Evolutionary conservation across 441 rosid species (phyloP).

Genomic region (Viola pubescens): DNA sequence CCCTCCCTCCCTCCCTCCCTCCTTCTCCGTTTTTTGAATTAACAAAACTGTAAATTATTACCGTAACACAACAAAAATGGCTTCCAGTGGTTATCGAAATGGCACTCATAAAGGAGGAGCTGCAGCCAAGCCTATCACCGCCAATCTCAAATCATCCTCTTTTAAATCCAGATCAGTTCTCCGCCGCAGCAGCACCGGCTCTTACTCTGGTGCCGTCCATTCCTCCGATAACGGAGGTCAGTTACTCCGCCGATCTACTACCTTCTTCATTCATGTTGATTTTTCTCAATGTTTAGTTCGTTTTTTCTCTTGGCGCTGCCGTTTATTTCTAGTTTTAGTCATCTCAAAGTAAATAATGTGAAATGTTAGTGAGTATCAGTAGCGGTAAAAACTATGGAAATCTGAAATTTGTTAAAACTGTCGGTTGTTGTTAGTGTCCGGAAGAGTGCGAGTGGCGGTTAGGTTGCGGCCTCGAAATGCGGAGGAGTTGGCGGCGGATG

Average conservation of each 20-base stretch:
- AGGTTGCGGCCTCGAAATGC: slow-evolving; percentile 80
- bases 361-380: neutral
- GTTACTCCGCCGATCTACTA: slow-evolving; percentile 1
- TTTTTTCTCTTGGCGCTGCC: neutral
- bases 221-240: slow-evolving; percentile 52
- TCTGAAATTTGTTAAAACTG: neutral
- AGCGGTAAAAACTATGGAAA: neutral
- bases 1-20: neutral
- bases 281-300: neutral
- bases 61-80: slow-evolving; percentile 23
- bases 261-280: neutral
- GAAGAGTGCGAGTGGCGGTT: slow-evolving; percentile 90
- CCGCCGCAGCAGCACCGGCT: slow-evolving; percentile 57
- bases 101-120: slow-evolving; percentile 40
- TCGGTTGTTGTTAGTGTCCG: slow-evolving; percentile 46
- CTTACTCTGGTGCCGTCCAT: slow-evolving; percentile 23
- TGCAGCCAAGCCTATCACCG: slow-evolving; percentile 34
- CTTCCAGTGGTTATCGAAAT: slow-evolving; percentile 48
- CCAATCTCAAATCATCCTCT: slow-evolving; percentile 60
- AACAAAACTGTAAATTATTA: neutral
- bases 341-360: neutral
- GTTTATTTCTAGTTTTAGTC: neutral
- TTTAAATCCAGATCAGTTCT: slow-evolving; percentile 55
- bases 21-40: neutral
- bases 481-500: slow-evolving; percentile 75